Conservation (phyloP, 257 asterid species). For the Solanum medicagineum region DNA sequence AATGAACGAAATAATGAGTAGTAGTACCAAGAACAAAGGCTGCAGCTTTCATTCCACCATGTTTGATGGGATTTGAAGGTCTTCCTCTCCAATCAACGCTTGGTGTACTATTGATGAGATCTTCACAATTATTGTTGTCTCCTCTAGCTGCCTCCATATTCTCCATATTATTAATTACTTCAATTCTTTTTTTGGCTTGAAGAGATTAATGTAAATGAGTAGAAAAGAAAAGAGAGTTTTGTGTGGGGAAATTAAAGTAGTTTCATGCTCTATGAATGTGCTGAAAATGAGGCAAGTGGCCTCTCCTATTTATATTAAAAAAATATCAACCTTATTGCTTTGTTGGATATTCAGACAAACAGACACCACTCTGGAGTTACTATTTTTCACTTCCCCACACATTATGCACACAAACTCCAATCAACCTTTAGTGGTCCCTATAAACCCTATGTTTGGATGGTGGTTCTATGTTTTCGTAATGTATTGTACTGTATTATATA, state of each 20-base stretch:
- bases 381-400: not conserved
- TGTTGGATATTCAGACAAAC: not conserved
- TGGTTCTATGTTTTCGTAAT: no score
- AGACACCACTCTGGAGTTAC: not conserved
- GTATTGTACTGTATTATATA: no score
- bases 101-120: not conserved
- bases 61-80: constrained; percentile 57
- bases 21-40: constrained; percentile 58
- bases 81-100: constrained; percentile 84
- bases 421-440: not conserved
- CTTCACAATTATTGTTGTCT: constrained; percentile 2
- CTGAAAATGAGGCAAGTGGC: not conserved
- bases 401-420: not conserved
- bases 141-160: constrained; percentile 38
- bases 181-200: no score
- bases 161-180: not conserved
- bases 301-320: not conserved
- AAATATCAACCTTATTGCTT: not conserved
- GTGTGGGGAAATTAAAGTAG: not conserved
- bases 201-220: not conserved
- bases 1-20: no score
- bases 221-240: not conserved
- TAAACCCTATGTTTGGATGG: not conserved
- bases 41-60: constrained; percentile 86
- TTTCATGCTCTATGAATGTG: not conserved